These are phyloP conservation scores for Ocimum tenuiflorum DNA, from an alignment of 257 asterid genomes.

Conservation along the genomic window DNA sequence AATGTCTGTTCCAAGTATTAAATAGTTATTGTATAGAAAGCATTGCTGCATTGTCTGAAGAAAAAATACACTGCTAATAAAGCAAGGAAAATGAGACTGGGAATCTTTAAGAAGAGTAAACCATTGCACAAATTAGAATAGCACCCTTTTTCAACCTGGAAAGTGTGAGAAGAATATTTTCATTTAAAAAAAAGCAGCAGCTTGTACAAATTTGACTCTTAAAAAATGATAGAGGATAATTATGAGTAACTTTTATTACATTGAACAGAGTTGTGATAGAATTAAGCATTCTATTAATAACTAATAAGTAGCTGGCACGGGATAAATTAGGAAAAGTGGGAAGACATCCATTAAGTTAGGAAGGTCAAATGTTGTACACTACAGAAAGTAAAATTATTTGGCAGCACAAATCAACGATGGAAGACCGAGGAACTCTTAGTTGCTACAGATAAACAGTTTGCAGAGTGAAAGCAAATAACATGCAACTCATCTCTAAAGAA, in stretches of 20 bases:
- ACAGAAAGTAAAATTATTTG: neutral
- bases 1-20: neutral
- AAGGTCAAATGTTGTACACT: no score
- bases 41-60: neutral
- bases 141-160: neutral
- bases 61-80: neutral
- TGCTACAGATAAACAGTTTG: neutral
- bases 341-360: neutral
- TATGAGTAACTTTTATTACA: neutral
- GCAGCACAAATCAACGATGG: neutral
- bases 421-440: neutral
- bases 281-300: neutral
- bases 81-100: neutral
- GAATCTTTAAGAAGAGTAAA: neutral
- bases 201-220: neutral
- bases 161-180: no score
- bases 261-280: neutral
- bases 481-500: neutral
- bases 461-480: neutral
- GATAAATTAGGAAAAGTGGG: neutral
- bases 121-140: neutral
- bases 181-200: neutral
- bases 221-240: neutral
- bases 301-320: neutral
- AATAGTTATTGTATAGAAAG: neutral